Conservation (phyloP, 768 basidiomycete genomes). For the Thelephora aurantiotincta region DNA sequence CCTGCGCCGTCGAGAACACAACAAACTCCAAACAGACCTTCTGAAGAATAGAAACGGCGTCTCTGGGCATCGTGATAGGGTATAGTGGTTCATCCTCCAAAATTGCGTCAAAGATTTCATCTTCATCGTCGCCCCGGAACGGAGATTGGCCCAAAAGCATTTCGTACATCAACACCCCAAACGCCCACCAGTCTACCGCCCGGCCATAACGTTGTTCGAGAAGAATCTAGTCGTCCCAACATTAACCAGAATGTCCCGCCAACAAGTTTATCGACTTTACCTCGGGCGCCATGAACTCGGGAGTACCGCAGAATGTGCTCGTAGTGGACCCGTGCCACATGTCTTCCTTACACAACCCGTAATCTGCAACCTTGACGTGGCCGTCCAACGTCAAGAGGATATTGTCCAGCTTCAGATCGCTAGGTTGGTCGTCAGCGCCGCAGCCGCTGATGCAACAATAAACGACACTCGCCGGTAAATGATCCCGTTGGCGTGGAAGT, state of each 20-base stretch:
- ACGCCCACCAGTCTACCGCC: slow-evolving; percentile 99
- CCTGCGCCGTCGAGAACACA: background rate
- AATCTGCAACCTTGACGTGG: slow-evolving; percentile 98
- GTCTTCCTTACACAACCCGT: slow-evolving; percentile 97
- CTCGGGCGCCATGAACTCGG: slow-evolving; percentile 99
- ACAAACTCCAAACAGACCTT: slow-evolving; percentile 38
- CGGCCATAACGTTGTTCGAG: slow-evolving; percentile 98
- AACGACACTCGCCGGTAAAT: slow-evolving; percentile 72
- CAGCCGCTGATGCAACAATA: background rate
- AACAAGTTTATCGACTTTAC: slow-evolving; percentile 26
- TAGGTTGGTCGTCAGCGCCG: slow-evolving; percentile 15
- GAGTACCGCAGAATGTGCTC: slow-evolving; percentile 97
- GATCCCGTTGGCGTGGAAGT: slow-evolving; percentile 98
- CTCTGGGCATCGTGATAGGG: slow-evolving; percentile 97
- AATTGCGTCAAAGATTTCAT: slow-evolving; percentile 99
- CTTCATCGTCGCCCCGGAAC: slow-evolving; percentile 98
- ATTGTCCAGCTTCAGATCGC: slow-evolving; percentile 96
- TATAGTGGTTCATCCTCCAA: slow-evolving; percentile 96
- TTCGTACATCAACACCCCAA: slow-evolving; percentile 96
- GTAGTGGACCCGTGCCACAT: slow-evolving; percentile 97
- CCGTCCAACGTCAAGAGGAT: slow-evolving; percentile 94
- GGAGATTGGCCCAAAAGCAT: slow-evolving; percentile 98
- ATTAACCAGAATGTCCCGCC: too few relatives aligned
- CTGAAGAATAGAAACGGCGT: slow-evolving; percentile 90
- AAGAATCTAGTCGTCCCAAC: slow-evolving; percentile 52